A percentile compares a stretch with the other conserved stretches of the same genome.
phyloP scores from a whole-genome alignment of 257 asterid species.

The Plantago ovata region DNA sequence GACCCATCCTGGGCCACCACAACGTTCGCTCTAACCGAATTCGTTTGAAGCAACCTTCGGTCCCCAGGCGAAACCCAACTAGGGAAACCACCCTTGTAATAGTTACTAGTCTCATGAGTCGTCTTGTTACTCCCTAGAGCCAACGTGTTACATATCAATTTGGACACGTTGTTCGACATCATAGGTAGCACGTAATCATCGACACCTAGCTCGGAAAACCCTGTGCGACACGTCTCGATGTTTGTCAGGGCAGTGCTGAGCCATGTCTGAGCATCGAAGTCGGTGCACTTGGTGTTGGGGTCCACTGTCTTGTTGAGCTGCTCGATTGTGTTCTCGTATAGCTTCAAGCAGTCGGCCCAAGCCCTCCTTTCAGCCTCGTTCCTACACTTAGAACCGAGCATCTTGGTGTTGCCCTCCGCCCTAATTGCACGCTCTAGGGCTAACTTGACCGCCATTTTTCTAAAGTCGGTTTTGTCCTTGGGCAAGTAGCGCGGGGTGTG shows the following conservation, averaged over 20 bases:
- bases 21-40: slow-evolving; percentile 24
- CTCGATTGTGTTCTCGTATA: slow-evolving; percentile 38
- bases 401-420: slow-evolving; percentile 36
- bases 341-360: slow-evolving; percentile 66
- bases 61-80: slow-evolving; percentile 37
- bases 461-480: slow-evolving; percentile 36
- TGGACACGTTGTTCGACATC: slow-evolving; percentile 48
- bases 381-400: slow-evolving; percentile 43
- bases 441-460: slow-evolving; percentile 36
- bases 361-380: slow-evolving; percentile 54
- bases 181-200: slow-evolving; percentile 38
- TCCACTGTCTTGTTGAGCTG: slow-evolving; percentile 60
- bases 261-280: slow-evolving; percentile 69
- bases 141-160: slow-evolving; percentile 57
- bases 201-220: slow-evolving; percentile 57
- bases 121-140: slow-evolving; percentile 36
- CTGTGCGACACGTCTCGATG: slow-evolving; percentile 62
- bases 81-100: slow-evolving; percentile 29
- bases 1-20: slow-evolving; percentile 65
- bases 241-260: slow-evolving; percentile 70
- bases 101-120: slow-evolving; percentile 6
- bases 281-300: slow-evolving; percentile 36
- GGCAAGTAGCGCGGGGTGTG: slow-evolving; percentile 25
- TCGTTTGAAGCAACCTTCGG: slow-evolving; percentile 32
- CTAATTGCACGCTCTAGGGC: slow-evolving; percentile 46